Evolutionary conservation across 306 rosid species (phyloP).

Genomic region (Trifolium subterraneum): DNA sequence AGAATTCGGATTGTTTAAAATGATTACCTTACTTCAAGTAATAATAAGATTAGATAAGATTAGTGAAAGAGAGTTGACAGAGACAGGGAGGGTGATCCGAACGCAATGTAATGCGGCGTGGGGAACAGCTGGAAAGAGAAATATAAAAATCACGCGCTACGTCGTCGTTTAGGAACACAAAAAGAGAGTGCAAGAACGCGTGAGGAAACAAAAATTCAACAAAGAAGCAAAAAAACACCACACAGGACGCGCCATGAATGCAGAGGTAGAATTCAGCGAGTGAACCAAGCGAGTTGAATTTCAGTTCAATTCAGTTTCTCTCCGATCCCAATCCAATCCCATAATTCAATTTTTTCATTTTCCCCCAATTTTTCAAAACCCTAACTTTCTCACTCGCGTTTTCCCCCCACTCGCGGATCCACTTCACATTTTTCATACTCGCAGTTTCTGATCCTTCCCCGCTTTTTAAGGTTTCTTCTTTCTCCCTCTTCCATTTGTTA

Average conservation of each 20-base stretch:
- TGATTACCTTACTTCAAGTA: no score
- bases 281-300: slow-evolving; percentile 56
- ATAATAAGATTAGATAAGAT: no score
- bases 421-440: slow-evolving; percentile 37
- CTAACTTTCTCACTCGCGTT: slow-evolving; percentile 58
- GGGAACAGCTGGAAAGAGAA: slow-evolving; percentile 5
- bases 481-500: no score
- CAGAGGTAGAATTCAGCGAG: slow-evolving; percentile 49
- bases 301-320: slow-evolving; percentile 17
- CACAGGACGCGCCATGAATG: slow-evolving; percentile 52
- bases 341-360: slow-evolving; percentile 33
- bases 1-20: no score
- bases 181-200: slow-evolving; percentile 34
- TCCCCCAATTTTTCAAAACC: slow-evolving; percentile 52
- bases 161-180: background rate
- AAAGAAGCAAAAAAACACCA: background rate
- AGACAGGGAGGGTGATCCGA: slow-evolving; percentile 25
- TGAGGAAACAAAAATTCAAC: slow-evolving; percentile 30
- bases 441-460: slow-evolving; percentile 38
- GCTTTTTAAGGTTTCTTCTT: slow-evolving; percentile 44
- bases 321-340: slow-evolving; percentile 44
- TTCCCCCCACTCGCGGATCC: slow-evolving; percentile 55
- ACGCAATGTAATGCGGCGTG: slow-evolving; percentile 40
- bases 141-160: slow-evolving; percentile 46
- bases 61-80: background rate